Evolutionary conservation across 169 alveolate genomes (phyloP).

Genomic region (Eimeria sp.): DNA sequence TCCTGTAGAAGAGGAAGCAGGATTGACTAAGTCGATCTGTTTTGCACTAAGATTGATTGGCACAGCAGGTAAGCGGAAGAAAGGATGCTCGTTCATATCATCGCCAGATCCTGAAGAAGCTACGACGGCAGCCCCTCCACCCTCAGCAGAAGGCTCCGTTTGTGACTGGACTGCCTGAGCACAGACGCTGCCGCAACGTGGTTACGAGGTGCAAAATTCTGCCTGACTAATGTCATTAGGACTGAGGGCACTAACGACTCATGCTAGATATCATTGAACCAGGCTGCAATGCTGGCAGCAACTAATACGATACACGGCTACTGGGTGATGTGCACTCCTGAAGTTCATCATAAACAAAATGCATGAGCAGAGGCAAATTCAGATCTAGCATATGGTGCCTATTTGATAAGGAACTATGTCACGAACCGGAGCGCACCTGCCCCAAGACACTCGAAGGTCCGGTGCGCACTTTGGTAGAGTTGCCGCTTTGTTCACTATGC

Average conservation of each 20-base stretch:
- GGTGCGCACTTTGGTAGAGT: background rate
- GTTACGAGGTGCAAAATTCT: background rate
- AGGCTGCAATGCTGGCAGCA: background rate
- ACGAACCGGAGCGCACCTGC: background rate
- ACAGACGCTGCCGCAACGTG: background rate
- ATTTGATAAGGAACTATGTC: background rate
- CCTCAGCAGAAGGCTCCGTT: background rate
- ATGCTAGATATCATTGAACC: background rate
- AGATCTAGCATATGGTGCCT: background rate
- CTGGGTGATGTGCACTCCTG: background rate
- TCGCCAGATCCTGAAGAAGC: background rate
- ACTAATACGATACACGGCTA: background rate
- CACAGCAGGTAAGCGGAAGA: background rate
- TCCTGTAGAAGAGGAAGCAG: background rate
- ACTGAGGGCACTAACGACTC: background rate
- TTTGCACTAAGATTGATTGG: background rate
- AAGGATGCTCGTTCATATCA: background rate
- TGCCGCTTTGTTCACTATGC: background rate
- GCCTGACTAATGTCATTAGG: background rate
- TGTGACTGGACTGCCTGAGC: conserved; percentile 1
- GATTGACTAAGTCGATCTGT: background rate
- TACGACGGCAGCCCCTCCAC: background rate
- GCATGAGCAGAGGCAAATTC: background rate
- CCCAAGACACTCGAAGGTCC: background rate
- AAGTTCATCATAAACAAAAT: background rate